A percentile compares a stretch with the other conserved stretches of the same genome.
Conservation (phyloP, 257 asterid genomes). For the Vinca minor region DNA sequence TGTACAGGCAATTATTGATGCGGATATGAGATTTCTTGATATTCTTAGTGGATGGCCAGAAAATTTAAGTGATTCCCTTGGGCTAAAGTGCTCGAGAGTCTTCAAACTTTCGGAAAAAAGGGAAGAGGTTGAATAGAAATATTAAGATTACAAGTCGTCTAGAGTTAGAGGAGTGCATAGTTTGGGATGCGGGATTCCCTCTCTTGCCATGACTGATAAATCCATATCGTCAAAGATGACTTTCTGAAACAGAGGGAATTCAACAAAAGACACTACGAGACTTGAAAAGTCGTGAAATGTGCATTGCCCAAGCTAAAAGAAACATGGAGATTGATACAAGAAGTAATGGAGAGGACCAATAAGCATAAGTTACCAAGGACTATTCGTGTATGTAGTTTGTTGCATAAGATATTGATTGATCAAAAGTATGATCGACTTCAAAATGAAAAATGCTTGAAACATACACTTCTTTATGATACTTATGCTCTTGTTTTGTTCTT, state of each 20-base stretch:
- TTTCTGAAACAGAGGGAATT: conserved; percentile 8
- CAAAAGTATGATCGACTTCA: too few species aligned
- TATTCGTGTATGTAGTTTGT: conserved; percentile 20
- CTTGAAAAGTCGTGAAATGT: conserved; percentile 19
- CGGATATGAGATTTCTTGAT: conserved; percentile 25
- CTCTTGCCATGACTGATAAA: conserved; percentile 28
- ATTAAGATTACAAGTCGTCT: conserved; percentile 21
- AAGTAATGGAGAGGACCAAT: conserved; percentile 23
- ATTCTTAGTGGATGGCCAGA: too few species aligned
- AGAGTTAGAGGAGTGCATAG: too few species aligned
- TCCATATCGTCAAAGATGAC: conserved; percentile 14
- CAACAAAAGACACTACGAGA: conserved; percentile 20
- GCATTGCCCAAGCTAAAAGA: too few species aligned
- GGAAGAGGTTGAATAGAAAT: conserved; percentile 17
- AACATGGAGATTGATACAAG: conserved; percentile 20
- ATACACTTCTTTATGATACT: too few species aligned
- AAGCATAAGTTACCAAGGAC: conserved; percentile 21
- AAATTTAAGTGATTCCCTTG: conserved; percentile 13
- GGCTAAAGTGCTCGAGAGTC: conserved; percentile 16
- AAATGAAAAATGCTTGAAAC: too few species aligned
- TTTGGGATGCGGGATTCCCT: conserved; percentile 24
- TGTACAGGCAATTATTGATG: conserved; percentile 24
- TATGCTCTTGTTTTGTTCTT: too few species aligned
- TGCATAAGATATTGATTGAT: conserved; percentile 27
- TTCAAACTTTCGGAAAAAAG: conserved; percentile 18